These are phyloP conservation scores for Cornus controversa DNA, from an alignment of 148 eudicot genomes.

Conservation along the genomic window DNA sequence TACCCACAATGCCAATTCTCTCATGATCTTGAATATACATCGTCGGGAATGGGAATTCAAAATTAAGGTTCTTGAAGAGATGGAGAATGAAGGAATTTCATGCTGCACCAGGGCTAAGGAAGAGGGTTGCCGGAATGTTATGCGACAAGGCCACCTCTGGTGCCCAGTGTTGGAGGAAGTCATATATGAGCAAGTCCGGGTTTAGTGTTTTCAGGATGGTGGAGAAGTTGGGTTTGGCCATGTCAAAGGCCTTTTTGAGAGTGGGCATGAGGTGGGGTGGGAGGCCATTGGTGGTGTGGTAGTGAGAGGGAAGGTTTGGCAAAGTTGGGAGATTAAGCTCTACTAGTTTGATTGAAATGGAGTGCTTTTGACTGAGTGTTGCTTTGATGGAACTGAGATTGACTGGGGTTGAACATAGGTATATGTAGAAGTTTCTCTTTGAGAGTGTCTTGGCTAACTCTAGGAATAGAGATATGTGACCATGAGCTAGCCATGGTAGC, in stretches of 20 bases:
- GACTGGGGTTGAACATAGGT: slow-evolving; percentile 2
- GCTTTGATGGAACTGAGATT: slow-evolving; percentile 7
- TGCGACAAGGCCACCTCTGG: background rate
- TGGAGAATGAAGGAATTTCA: slow-evolving; percentile 7
- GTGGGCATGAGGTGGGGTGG: slow-evolving; percentile 5
- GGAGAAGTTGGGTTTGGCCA: background rate
- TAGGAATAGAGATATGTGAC: background rate
- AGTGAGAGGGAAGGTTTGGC: slow-evolving; percentile 4
- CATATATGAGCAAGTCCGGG: slow-evolving; percentile 30
- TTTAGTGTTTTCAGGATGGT: slow-evolving; percentile 1
- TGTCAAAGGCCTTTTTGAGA: background rate
- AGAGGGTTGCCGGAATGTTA: slow-evolving; percentile 22
- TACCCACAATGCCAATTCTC: background rate
- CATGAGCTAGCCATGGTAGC: slow-evolving; percentile 9
- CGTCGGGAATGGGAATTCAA: slow-evolving; percentile 16
- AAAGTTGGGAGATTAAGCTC: slow-evolving; percentile 1
- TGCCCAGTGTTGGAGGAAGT: slow-evolving; percentile 34
- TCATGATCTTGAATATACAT: slow-evolving; percentile 13
- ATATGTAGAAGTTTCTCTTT: slow-evolving; percentile 6
- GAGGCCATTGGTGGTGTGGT: slow-evolving; percentile 10
- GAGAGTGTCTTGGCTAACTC: slow-evolving; percentile 8
- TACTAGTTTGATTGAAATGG: background rate
- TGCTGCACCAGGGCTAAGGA: slow-evolving; percentile 16
- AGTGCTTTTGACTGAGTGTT: background rate
- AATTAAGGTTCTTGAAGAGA: background rate